Evolutionary conservation across 2,329 filamentous ascomycete genomes (phyloP).

Genomic region (Orbilia oligospora): DNA sequence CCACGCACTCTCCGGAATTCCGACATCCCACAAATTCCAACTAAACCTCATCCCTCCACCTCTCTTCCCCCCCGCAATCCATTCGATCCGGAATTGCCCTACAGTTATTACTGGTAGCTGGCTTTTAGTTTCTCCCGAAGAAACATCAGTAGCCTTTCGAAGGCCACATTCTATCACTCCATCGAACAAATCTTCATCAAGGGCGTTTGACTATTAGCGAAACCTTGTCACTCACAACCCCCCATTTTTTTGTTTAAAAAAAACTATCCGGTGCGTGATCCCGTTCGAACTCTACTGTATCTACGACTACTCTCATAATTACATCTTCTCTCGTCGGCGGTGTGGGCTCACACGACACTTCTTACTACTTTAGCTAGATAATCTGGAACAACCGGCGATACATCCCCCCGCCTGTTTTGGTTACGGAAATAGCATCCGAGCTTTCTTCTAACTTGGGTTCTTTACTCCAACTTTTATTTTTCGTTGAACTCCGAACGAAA

Average conservation of each 20-base stretch:
- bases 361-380: slow-evolving; percentile 32
- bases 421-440: slow-evolving; percentile 40
- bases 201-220: slow-evolving; percentile 55
- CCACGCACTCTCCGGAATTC: slow-evolving; percentile 3
- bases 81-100: slow-evolving; percentile 18
- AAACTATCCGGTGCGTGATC: slow-evolving; percentile 54
- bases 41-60: slow-evolving; percentile 9
- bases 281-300: slow-evolving; percentile 14
- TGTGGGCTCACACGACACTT: slow-evolving; percentile 34
- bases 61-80: slow-evolving; percentile 1
- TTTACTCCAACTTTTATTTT: slow-evolving; percentile 6
- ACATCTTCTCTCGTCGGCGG: slow-evolving; percentile 24
- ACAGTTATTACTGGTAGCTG: neutral
- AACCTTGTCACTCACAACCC: slow-evolving; percentile 55
- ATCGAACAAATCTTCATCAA: neutral
- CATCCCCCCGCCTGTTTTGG: slow-evolving; percentile 6
- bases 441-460: neutral
- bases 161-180: slow-evolving; percentile 15
- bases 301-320: slow-evolving; percentile 1
- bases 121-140: slow-evolving; percentile 6
- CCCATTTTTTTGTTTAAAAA: slow-evolving; percentile 36
- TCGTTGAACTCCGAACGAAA: slow-evolving; percentile 23
- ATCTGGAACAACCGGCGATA: slow-evolving; percentile 32
- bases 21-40: slow-evolving; percentile 22
- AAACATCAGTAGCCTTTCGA: neutral